Conservation (phyloP, 2,329 filamentous ascomycete species). For the Diaporthe humulicola region DNA sequence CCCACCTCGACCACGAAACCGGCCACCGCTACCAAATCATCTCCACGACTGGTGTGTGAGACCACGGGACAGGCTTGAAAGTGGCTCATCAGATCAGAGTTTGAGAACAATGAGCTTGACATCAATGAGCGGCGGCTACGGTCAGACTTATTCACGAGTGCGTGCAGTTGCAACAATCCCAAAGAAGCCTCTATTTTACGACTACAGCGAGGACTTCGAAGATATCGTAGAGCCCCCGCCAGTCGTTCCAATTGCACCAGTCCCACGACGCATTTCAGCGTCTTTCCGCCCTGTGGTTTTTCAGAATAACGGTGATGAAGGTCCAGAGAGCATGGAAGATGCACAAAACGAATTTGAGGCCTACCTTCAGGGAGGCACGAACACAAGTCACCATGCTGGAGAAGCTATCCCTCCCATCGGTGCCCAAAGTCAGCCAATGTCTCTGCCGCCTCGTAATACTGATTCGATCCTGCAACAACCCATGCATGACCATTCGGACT, state of each 20-base stretch:
- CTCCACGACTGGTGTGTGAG: constrained; percentile 50
- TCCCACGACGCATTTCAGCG: constrained; percentile 43
- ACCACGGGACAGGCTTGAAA: constrained; percentile 50
- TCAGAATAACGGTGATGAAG: background rate
- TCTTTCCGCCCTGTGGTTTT: background rate
- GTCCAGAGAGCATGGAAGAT: constrained; percentile 18
- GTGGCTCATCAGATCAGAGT: constrained; percentile 53
- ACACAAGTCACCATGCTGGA: background rate
- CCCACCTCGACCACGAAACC: constrained; percentile 41
- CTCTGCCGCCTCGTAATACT: background rate
- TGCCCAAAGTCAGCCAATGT: background rate
- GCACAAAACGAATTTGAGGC: constrained; percentile 23
- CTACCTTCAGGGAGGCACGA: constrained; percentile 26
- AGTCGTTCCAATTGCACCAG: constrained; percentile 49
- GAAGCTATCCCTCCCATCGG: too few species aligned
- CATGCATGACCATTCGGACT: background rate
- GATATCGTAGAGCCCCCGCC: constrained; percentile 39
- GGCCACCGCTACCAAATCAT: constrained; percentile 51
- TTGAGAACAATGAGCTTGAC: constrained; percentile 62
- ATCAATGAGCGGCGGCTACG: constrained; percentile 65
- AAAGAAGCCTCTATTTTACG: constrained; percentile 61
- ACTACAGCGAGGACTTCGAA: constrained; percentile 67
- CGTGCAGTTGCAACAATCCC: constrained; percentile 43
- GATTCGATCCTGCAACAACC: background rate
- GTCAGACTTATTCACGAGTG: constrained; percentile 45